phyloP scores from a whole-genome alignment of 805 yeast genomes.

The Zygosaccharomyces kombuchaensis region DNA sequence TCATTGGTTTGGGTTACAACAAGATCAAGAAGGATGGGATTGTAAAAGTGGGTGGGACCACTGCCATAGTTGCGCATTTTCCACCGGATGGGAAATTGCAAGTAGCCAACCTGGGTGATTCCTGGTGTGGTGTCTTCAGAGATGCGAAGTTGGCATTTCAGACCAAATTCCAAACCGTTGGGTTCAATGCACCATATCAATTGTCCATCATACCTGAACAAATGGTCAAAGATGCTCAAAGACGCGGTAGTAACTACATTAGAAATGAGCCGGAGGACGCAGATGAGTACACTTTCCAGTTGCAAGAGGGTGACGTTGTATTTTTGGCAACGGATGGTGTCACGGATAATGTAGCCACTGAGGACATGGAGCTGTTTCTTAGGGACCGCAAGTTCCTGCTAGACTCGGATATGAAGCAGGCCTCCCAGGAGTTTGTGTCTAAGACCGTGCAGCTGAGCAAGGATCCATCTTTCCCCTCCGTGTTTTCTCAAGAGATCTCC shows the following conservation, averaged over 20 bases:
- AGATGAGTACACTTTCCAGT: conserved; percentile 59
- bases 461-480: conserved; percentile 73
- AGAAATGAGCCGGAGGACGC: conserved; percentile 67
- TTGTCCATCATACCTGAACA: conserved; percentile 75
- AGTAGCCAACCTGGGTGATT: conserved; percentile 87
- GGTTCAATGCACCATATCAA: conserved; percentile 90
- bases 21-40: conserved; percentile 48
- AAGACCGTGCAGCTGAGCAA: conserved; percentile 66
- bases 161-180: conserved; percentile 76
- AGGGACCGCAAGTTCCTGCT: conserved; percentile 41
- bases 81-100: conserved; percentile 47
- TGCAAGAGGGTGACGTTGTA: conserved; percentile 68
- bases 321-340: conserved; percentile 93
- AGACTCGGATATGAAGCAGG: conserved; percentile 38
- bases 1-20: conserved; percentile 55
- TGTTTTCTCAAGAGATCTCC: conserved; percentile 75
- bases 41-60: conserved; percentile 89
- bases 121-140: conserved; percentile 88
- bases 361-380: conserved; percentile 67
- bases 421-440: conserved; percentile 54
- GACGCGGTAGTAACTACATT: conserved; percentile 57
- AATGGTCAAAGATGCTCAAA: conserved; percentile 48
- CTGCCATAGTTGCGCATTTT: conserved; percentile 79
- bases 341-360: conserved; percentile 72
- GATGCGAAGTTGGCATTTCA: conserved; percentile 54